Evolutionary conservation across 2,329 filamentous ascomycete species (phyloP).

Genomic region (Cordyceps fumosorosea): DNA sequence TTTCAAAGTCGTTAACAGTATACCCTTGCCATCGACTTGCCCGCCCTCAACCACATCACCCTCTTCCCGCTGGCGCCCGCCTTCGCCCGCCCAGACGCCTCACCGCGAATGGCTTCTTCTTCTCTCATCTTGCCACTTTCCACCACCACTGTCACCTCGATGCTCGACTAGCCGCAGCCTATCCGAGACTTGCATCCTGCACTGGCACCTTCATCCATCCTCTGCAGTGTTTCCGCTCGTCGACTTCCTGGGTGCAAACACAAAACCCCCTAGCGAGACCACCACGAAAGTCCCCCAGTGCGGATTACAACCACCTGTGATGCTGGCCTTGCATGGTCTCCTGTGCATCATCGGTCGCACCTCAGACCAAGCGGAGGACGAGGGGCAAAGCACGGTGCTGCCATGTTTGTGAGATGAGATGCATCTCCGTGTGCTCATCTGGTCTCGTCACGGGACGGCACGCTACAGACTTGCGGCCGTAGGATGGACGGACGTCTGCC

Average conservation of each 20-base stretch:
- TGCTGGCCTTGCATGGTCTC: not conserved
- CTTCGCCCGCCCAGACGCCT: not conserved
- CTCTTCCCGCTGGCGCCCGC: not conserved
- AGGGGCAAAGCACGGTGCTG: not conserved
- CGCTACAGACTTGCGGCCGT: not conserved
- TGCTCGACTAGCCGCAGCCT: not conserved
- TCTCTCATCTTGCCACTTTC: not conserved
- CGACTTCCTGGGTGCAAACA: too few relatives aligned
- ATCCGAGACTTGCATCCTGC: constrained; percentile 2
- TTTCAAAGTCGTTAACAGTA: too few relatives aligned
- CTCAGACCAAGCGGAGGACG: not conserved
- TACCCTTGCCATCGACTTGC: not conserved
- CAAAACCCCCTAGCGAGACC: too few relatives aligned
- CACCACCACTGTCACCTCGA: not conserved
- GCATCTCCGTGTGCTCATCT: not conserved
- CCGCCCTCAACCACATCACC: not conserved
- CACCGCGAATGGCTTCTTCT: not conserved
- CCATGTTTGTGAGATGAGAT: not conserved
- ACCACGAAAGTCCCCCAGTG: too few relatives aligned
- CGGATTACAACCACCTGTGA: too few relatives aligned
- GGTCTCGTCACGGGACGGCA: not conserved
- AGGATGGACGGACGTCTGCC: not conserved
- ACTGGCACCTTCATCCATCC: not conserved
- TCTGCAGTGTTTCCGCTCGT: too few relatives aligned
- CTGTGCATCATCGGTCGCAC: not conserved